These are phyloP conservation scores for Stagonosporopsis tanaceti DNA, from an alignment of 2,329 filamentous ascomycete species.

Conservation along the genomic window DNA sequence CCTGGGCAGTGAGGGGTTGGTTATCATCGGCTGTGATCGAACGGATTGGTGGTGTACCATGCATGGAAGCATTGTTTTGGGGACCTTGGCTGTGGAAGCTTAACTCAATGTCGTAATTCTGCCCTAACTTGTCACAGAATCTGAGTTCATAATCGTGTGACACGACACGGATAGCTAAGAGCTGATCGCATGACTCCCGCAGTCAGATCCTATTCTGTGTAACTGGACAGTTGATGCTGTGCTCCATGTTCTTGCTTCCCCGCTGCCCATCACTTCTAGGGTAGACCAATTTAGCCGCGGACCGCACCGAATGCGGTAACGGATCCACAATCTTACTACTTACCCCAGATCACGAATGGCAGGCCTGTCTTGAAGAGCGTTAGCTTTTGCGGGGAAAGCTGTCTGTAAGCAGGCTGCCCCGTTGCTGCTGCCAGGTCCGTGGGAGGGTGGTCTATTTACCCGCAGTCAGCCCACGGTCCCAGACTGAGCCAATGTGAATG, in stretches of 20 bases:
- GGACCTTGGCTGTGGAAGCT: neutral
- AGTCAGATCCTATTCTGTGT: neutral
- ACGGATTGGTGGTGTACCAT: neutral
- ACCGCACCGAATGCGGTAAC: constrained; percentile 11
- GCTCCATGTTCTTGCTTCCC: constrained; percentile 4
- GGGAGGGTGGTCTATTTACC: constrained; percentile 1
- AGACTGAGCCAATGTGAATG: neutral
- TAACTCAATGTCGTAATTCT: neutral
- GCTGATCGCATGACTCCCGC: neutral
- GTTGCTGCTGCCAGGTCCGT: neutral
- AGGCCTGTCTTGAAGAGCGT: neutral
- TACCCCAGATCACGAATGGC: constrained; percentile 1
- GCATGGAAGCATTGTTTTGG: neutral
- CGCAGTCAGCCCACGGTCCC: neutral
- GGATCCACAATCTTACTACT: neutral
- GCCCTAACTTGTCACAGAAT: neutral
- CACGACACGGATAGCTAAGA: too few relatives aligned
- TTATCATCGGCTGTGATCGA: neutral
- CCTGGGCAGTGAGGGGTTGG: constrained; percentile 36
- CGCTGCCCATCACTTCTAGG: constrained; percentile 5
- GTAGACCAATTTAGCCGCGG: constrained; percentile 14
- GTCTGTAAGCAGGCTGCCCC: neutral
- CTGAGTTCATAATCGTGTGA: too few relatives aligned
- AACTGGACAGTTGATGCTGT: neutral
- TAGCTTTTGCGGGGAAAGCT: constrained; percentile 6